Conservation (phyloP, 176 grass and related monocot species). For the Elaeis guineensis region DNA sequence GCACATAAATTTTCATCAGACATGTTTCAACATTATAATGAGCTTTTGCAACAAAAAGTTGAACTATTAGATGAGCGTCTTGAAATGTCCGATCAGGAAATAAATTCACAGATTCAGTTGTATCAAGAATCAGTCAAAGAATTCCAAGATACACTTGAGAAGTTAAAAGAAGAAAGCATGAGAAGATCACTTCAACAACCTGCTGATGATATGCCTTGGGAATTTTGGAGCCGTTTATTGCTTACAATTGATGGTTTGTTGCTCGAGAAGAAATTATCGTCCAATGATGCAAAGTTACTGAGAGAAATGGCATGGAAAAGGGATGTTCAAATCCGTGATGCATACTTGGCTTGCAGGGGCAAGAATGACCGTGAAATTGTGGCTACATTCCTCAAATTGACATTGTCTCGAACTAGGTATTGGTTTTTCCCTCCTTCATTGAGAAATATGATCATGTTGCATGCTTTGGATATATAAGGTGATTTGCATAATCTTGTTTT, state of each 20-base stretch:
- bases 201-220: constrained; percentile 42
- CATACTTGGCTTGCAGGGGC: constrained; percentile 60
- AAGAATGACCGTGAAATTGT: constrained; percentile 62
- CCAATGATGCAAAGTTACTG: constrained; percentile 44
- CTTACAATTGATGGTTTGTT: constrained; percentile 87
- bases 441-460: neutral
- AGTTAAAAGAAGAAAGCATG: constrained; percentile 67
- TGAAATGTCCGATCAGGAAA: constrained; percentile 50
- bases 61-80: constrained; percentile 59
- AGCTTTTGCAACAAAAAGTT: constrained; percentile 51
- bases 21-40: constrained; percentile 32
- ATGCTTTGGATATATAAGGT: too few species aligned
- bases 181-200: constrained; percentile 32
- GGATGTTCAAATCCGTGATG: constrained; percentile 58
- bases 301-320: constrained; percentile 72
- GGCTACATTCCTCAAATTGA: constrained; percentile 65
- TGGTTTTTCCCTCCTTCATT: constrained; percentile 6
- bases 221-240: constrained; percentile 77
- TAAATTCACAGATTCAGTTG: constrained; percentile 63
- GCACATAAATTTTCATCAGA: constrained; percentile 35
- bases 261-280: constrained; percentile 83
- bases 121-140: constrained; percentile 72
- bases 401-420: constrained; percentile 53
- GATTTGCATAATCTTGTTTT: constrained; percentile 12
- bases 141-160: constrained; percentile 65